Evolutionary conservation across 2,329 filamentous ascomycete species (phyloP).

Genomic region (Botrytis aclada): DNA sequence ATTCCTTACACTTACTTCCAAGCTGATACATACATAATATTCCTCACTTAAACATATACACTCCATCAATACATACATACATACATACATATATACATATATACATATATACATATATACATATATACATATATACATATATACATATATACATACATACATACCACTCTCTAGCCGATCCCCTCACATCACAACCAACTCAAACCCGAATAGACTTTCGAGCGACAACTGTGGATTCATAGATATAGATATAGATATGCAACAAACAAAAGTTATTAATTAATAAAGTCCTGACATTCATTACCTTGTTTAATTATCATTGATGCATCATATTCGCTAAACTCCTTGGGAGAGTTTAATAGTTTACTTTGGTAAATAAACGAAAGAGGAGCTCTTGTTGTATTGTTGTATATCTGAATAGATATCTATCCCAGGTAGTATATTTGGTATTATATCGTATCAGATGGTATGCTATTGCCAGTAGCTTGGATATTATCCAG

Average conservation of each 20-base stretch:
- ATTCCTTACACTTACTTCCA: neutral
- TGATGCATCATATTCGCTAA: accelerated
- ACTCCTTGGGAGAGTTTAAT: too few species aligned
- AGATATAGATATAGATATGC: neutral
- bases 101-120: too few species aligned
- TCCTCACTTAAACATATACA: neutral
- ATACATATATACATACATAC: neutral
- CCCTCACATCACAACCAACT: neutral
- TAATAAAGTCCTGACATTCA: accelerated
- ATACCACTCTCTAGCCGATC: neutral
- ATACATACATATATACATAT: too few species aligned
- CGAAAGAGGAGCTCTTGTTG: too few species aligned
- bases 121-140: too few species aligned
- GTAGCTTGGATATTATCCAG: too few species aligned
- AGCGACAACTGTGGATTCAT: neutral
- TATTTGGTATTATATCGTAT: too few species aligned
- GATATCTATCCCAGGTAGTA: too few species aligned
- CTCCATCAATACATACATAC: neutral
- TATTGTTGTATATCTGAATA: neutral
- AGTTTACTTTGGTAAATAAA: too few species aligned
- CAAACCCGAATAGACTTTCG: neutral
- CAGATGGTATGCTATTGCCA: too few species aligned
- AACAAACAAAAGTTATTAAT: too few species aligned
- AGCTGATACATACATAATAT: neutral
- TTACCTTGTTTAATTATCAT: accelerated